Percentiles rank a stretch among this genome's conserved stretches.
phyloP scores from a whole-genome alignment of 2,329 filamentous ascomycete genomes.

The Diaporthe citri region DNA sequence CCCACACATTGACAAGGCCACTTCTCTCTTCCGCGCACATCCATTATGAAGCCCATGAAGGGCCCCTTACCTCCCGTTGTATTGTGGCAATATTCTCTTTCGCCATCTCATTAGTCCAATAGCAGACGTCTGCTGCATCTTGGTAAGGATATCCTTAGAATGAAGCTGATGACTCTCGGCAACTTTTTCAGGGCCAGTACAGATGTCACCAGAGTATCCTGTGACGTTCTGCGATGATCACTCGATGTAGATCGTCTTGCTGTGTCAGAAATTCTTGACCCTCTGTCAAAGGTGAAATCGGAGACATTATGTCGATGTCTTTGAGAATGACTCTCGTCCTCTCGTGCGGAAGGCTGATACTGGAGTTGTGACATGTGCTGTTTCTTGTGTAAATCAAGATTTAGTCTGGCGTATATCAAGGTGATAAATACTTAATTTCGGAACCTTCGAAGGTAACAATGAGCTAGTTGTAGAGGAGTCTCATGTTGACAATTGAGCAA shows the following conservation, averaged over 20 bases:
- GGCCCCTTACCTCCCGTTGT: neutral
- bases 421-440: neutral
- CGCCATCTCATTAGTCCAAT: too few species aligned
- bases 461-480: neutral
- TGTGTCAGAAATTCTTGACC: neutral
- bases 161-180: neutral
- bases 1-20: too few species aligned
- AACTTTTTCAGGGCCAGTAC: neutral
- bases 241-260: neutral
- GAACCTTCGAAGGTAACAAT: neutral
- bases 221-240: neutral
- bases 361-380: neutral
- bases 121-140: neutral
- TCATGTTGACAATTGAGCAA: neutral
- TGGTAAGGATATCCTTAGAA: accelerated
- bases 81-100: neutral
- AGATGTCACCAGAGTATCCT: neutral
- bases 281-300: neutral
- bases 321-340: neutral
- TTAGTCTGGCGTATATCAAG: neutral
- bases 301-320: neutral
- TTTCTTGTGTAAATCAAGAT: neutral
- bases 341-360: neutral
- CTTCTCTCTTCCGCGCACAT: neutral
- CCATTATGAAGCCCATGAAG: neutral